Base-by-base conservation (phyloP, 176 grass and related monocot species). In the Neostapfia colusana region DNA sequence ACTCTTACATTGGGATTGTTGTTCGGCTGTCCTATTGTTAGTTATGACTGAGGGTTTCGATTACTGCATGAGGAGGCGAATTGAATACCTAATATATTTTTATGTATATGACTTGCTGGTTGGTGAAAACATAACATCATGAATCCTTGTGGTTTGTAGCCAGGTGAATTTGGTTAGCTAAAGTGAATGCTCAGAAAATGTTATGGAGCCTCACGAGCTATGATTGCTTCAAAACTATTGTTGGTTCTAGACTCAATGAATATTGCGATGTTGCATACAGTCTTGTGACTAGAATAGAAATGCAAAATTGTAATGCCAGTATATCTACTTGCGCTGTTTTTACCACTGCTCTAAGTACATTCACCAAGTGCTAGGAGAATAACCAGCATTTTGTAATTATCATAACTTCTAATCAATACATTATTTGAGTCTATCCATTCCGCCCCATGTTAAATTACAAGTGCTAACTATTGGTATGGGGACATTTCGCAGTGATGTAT, bases 161-260 rank as follows among this genome's bases (percentile, higher is more conserved):
- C 24, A 35, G 31, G 49, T 67, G 40, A 37, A 67, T 72, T 72
- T 72, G n/a, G 59, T 17, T 82, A 66, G 73, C 40, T 76, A 64
- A 25, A 82, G 8, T 50, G 8, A 24, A 50, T 4, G 6, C 40
- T 51, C 10, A 61, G 50, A 9, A 36, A 36, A 13, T 8, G 51
- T 4, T 59, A 6, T 63, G 57, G n/a, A 73, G 20, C 68, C 63
- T 81, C 46, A 82, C 20, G 18, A 39, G 36, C 26, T 71, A 59
- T 16, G 26, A 10, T 23, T 62, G 46, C 40, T 62, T 11, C 4
- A 2, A 15, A 41, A 16, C 10, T 51, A 12, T 13, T 26, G 20
- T 58, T 70, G 65, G 2, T 73, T 35, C 31, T 59, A 44, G 48
- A 45, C 9, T 56, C 6, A 25, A 41, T 20, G 1, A 17, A 57